Evolutionary conservation across 306 rosid genomes (phyloP).

Genomic region (Vicia sativa): DNA sequence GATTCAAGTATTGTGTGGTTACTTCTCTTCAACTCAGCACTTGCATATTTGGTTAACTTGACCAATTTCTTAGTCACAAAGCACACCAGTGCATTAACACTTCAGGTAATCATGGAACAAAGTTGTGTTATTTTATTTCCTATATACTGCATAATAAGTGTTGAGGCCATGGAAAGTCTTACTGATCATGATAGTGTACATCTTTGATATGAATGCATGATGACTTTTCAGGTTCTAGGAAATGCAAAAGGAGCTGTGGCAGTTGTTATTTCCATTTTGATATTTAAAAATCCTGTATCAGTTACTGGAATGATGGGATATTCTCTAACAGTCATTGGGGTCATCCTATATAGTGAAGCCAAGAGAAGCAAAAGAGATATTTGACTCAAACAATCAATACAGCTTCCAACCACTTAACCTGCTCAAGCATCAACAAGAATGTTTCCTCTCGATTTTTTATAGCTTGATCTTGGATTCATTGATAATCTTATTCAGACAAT

Average conservation of each 20-base stretch:
- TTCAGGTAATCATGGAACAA: slow-evolving; percentile 38
- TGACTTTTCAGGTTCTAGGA: slow-evolving; percentile 56
- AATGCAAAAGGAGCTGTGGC: slow-evolving; percentile 76
- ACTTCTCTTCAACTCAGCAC: slow-evolving; percentile 47
- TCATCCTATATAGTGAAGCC: slow-evolving; percentile 63
- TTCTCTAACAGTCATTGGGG: slow-evolving; percentile 63
- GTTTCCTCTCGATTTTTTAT: not conserved
- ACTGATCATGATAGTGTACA: not conserved
- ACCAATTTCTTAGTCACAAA: slow-evolving; percentile 71
- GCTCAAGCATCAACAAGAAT: not conserved
- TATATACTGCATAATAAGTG: not conserved
- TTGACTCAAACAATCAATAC: not conserved
- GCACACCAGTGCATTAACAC: slow-evolving; percentile 58
- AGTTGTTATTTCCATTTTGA: slow-evolving; percentile 66
- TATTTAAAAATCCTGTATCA: slow-evolving; percentile 65
- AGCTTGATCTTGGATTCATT: not conserved
- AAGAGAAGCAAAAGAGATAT: slow-evolving; percentile 44
- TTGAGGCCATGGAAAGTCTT: not conserved
- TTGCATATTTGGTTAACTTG: slow-evolving; percentile 56
- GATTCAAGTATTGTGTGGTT: slow-evolving; percentile 48
- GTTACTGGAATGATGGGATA: slow-evolving; percentile 66
- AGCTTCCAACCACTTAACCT: slow-evolving; percentile 8
- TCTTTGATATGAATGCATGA: slow-evolving; percentile 12
- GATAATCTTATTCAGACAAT: not conserved
- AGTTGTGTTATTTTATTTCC: too few species aligned